phyloP scores from a whole-genome alignment of 1,139 yeast genomes.

The Suhomyces anneliseae region DNA sequence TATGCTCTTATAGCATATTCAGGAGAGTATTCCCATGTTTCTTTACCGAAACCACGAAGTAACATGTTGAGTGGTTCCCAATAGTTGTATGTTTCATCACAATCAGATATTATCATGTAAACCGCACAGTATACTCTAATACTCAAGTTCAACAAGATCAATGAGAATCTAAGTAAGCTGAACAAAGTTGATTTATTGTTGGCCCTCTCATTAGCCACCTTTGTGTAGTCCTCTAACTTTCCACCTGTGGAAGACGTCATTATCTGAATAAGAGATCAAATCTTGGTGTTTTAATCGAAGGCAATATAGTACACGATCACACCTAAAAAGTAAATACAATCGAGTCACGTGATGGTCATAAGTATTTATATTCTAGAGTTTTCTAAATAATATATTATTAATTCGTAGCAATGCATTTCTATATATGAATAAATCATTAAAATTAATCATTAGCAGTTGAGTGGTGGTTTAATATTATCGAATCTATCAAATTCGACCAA shows the following conservation, averaged over 20 bases:
- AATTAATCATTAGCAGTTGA: background rate
- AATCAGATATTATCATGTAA: conserved; percentile 73
- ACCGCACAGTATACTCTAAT: conserved; percentile 49
- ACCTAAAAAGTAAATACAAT: background rate
- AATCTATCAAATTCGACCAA: conserved; percentile 1
- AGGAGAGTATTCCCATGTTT: conserved; percentile 97
- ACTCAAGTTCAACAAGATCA: conserved; percentile 27
- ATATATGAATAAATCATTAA: background rate
- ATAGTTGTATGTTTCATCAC: conserved; percentile 78
- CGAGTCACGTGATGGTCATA: background rate
- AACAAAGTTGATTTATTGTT: background rate
- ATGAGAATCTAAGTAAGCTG: background rate
- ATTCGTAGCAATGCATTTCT: background rate
- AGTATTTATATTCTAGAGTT: too few relatives aligned
- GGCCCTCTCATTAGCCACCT: background rate
- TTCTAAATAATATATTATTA: too few relatives aligned
- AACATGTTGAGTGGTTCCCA: conserved; percentile 90
- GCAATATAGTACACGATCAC: background rate
- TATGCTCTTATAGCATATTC: conserved; percentile 86
- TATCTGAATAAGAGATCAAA: background rate
- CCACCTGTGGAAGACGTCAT: background rate
- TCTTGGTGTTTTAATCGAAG: background rate
- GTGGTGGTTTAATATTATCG: conserved; percentile 1
- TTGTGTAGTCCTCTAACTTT: background rate
- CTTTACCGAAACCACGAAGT: conserved; percentile 81